These are phyloP conservation scores for Fusarium concolor DNA, from an alignment of 2,329 filamentous ascomycete species.

Conservation along the genomic window DNA sequence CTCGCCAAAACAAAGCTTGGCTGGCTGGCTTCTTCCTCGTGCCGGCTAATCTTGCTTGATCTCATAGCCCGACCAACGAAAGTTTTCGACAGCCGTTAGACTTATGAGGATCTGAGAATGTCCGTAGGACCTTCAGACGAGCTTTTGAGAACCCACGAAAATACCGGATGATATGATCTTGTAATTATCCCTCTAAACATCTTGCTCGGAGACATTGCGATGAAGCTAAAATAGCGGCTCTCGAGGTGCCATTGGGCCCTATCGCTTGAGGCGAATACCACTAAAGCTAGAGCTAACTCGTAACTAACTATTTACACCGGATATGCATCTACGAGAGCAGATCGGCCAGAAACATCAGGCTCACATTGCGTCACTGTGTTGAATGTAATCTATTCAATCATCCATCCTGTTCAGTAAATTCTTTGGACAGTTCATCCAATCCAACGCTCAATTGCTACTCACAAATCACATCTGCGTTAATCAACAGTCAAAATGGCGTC, in stretches of 20 bases:
- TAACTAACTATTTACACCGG: neutral
- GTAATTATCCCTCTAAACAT: neutral
- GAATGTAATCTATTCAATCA: neutral
- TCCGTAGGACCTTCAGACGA: too few species aligned
- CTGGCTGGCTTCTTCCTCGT: too few species aligned
- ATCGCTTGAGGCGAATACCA: neutral
- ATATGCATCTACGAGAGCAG: constrained; percentile 23
- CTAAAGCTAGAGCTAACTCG: neutral
- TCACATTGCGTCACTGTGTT: constrained; percentile 15
- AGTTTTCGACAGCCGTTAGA: too few species aligned
- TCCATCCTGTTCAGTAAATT: neutral
- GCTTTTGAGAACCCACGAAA: neutral
- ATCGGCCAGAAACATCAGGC: neutral
- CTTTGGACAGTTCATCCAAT: neutral
- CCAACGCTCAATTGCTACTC: too few species aligned
- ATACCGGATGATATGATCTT: neutral
- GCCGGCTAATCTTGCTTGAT: too few species aligned
- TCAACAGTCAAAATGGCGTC: neutral
- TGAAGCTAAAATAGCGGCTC: neutral
- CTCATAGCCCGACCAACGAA: too few species aligned
- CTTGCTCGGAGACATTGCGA: neutral
- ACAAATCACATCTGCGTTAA: neutral
- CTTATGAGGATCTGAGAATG: too few species aligned
- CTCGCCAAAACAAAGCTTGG: too few species aligned
- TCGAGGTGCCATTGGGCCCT: too few species aligned